A percentile compares a stretch with the other conserved stretches of the same genome.
Evolutionary conservation across 148 eudicot species (phyloP).

Genomic region (Fallopia convolvulus): DNA sequence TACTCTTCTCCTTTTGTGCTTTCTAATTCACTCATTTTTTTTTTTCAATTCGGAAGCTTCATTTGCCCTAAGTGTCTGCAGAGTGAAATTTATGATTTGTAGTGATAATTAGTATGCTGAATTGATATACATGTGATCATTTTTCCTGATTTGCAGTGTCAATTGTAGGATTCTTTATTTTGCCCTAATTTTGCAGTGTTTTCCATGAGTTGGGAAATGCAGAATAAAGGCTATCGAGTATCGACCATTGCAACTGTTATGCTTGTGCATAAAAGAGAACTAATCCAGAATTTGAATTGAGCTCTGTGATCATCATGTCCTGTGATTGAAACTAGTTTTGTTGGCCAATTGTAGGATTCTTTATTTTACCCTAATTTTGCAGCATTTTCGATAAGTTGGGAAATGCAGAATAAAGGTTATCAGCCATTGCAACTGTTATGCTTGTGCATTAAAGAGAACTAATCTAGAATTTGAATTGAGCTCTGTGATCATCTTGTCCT

Average conservation of each 20-base stretch:
- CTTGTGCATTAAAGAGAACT: background rate
- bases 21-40: background rate
- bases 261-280: background rate
- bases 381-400: background rate
- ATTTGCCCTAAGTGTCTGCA: background rate
- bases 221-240: background rate
- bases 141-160: background rate
- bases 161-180: background rate
- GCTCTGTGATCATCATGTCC: background rate
- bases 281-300: background rate
- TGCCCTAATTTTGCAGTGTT: background rate
- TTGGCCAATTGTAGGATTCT: background rate
- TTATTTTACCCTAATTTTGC: background rate
- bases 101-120: background rate
- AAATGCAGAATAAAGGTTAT: background rate
- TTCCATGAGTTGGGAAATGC: background rate
- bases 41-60: background rate
- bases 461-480: background rate
- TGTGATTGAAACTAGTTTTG: background rate
- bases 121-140: background rate
- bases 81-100: too few species aligned
- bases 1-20: conserved; percentile 8
- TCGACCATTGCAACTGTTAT: background rate
- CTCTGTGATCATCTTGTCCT: background rate
- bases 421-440: background rate